These are phyloP conservation scores for Colletotrichum somersetense DNA, from an alignment of 2,329 filamentous ascomycete species.

Conservation along the genomic window DNA sequence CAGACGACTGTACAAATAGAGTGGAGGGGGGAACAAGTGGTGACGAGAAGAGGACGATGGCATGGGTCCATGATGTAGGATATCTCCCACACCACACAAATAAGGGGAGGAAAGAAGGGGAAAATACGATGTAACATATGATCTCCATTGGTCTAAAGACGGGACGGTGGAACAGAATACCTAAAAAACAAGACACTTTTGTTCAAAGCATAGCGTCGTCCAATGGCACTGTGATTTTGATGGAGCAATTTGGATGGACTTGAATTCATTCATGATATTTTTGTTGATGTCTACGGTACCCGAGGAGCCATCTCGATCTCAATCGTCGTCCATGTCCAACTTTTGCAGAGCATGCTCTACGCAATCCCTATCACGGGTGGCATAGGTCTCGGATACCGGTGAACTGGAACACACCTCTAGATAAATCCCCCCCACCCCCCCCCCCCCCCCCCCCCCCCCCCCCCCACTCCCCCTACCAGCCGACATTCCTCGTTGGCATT, in stretches of 20 bases:
- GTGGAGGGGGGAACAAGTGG: neutral
- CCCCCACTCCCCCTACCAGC: no score
- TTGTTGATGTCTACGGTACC: neutral
- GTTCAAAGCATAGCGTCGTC: neutral
- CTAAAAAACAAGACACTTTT: neutral
- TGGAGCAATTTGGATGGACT: neutral
- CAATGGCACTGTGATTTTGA: neutral
- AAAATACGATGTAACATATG: neutral
- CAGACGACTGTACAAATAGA: constrained; percentile 13
- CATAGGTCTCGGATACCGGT: neutral
- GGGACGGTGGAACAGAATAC: neutral
- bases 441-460: no score
- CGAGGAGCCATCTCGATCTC: no score
- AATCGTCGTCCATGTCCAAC: no score
- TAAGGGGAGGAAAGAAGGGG: neutral
- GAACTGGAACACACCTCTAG: neutral
- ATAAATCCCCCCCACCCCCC: no score
- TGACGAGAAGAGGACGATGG: neutral
- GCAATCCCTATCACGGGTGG: no score
- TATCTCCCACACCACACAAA: neutral
- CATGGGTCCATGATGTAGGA: neutral
- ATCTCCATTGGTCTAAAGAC: neutral
- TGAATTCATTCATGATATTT: neutral
- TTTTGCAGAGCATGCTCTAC: no score
- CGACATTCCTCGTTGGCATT: no score